Conservation (phyloP, 441 rosid genomes). For the Adansonia grandidieri region DNA sequence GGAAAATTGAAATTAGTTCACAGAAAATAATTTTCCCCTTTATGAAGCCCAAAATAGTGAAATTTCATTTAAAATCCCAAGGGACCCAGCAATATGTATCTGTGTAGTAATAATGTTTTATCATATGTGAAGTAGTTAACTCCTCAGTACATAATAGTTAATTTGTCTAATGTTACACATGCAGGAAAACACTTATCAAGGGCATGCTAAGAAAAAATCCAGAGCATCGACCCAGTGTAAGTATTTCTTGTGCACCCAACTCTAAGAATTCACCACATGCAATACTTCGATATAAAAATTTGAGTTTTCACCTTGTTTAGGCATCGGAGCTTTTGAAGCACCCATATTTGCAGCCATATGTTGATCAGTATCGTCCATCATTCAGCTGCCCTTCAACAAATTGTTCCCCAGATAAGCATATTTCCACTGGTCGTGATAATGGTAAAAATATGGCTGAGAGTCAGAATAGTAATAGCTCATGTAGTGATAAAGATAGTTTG, state of each 20-base stretch:
- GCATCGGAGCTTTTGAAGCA: constrained; percentile 94
- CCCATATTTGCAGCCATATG: constrained; percentile 88
- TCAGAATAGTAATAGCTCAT: constrained; percentile 81
- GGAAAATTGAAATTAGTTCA: too few species aligned
- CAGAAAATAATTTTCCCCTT: background rate
- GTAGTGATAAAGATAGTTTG: constrained; percentile 76
- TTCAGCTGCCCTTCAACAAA: constrained; percentile 46
- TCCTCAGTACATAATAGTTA: constrained; percentile 12
- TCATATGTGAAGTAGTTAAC: background rate
- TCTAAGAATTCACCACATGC: constrained; percentile 24
- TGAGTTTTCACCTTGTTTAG: constrained; percentile 42
- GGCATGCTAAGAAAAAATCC: constrained; percentile 96
- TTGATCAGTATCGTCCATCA: constrained; percentile 74
- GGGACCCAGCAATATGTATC: background rate
- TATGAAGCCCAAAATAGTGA: background rate
- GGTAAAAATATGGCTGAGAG: constrained; percentile 83
- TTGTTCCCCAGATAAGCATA: background rate
- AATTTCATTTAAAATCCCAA: too few species aligned
- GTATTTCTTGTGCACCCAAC: constrained; percentile 36
- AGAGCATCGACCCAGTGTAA: constrained; percentile 91
- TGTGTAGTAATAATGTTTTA: background rate
- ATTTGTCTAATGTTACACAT: constrained; percentile 25
- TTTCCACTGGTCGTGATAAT: constrained; percentile 34
- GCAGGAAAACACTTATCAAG: constrained; percentile 85
- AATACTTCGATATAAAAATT: constrained; percentile 28